Conservation (phyloP, 1,284 basidiomycete genomes). For the Exobasidium rhododendri region DNA sequence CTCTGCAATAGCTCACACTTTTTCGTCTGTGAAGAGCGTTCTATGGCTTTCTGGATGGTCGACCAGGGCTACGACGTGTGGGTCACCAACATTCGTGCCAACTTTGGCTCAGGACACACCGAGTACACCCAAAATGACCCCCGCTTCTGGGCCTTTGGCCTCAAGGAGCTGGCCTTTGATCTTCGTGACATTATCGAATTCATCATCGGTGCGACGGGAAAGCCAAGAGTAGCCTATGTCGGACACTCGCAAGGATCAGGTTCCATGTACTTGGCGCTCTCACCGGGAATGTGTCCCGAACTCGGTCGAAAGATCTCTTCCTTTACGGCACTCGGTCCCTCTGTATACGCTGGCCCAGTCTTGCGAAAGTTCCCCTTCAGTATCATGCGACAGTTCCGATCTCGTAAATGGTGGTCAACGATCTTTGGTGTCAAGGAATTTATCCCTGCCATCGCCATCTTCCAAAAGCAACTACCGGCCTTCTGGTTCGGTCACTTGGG, state of each 20-base stretch:
- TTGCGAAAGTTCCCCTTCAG: conserved; percentile 51
- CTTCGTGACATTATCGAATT: conserved; percentile 50
- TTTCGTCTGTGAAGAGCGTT: conserved; percentile 49
- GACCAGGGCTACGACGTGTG: conserved; percentile 54
- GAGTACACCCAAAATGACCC: conserved; percentile 47
- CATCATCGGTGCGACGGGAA: conserved; percentile 43
- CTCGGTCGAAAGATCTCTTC: conserved; percentile 47
- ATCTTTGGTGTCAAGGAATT: conserved; percentile 50
- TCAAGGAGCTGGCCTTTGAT: conserved; percentile 53
- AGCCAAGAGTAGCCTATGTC: conserved; percentile 45
- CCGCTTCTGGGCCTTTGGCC: conserved; percentile 54
- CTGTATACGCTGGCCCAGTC: conserved; percentile 51
- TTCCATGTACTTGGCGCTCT: conserved; percentile 53
- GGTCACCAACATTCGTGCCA: conserved; percentile 53
- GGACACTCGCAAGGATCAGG: conserved; percentile 53
- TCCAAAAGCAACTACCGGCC: conserved; percentile 43
- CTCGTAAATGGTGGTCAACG: conserved; percentile 49
- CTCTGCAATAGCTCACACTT: conserved; percentile 53
- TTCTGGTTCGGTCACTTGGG: conserved; percentile 51
- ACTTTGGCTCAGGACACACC: conserved; percentile 50
- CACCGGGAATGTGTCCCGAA: conserved; percentile 46
- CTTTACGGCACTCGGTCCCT: conserved; percentile 50
- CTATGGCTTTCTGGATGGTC: conserved; percentile 54
- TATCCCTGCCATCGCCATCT: conserved; percentile 46
- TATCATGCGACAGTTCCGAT: conserved; percentile 45